Evolutionary conservation across 2,329 filamentous ascomycete species (phyloP).

Genomic region (Trichoderma atroviride): DNA sequence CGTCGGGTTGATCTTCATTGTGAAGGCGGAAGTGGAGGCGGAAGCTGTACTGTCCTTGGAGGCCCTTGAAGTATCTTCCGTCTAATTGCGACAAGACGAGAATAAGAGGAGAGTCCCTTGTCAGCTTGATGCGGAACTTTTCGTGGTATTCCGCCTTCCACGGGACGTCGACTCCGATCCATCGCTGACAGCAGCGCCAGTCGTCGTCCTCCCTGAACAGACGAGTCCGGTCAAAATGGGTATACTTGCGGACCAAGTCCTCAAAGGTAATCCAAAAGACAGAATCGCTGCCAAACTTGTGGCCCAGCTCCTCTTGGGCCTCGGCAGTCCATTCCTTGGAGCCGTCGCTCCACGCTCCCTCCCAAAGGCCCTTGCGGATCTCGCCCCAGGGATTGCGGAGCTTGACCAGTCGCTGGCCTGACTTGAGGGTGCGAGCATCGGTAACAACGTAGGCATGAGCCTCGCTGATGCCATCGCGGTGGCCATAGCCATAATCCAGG

Average conservation of each 20-base stretch:
- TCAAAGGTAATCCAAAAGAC: slow-evolving; percentile 67
- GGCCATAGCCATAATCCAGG: slow-evolving; percentile 63
- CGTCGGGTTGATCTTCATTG: slow-evolving; percentile 48
- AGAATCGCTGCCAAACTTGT: slow-evolving; percentile 63
- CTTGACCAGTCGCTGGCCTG: slow-evolving; percentile 58
- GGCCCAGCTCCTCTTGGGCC: slow-evolving; percentile 58
- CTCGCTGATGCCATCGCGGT: slow-evolving; percentile 61
- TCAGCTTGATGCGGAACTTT: slow-evolving; percentile 61
- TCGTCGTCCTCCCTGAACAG: slow-evolving; percentile 60
- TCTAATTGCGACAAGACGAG: slow-evolving; percentile 65
- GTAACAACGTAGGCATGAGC: slow-evolving; percentile 64
- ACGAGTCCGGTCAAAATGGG: slow-evolving; percentile 63
- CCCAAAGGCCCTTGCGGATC: slow-evolving; percentile 60
- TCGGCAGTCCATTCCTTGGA: slow-evolving; percentile 64
- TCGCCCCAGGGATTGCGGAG: slow-evolving; percentile 65
- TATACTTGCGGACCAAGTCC: slow-evolving; percentile 64
- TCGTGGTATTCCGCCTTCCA: slow-evolving; percentile 65
- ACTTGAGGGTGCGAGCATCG: slow-evolving; percentile 56
- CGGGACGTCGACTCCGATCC: slow-evolving; percentile 64
- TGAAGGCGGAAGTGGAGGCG: slow-evolving; percentile 56
- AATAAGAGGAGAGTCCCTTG: slow-evolving; percentile 59
- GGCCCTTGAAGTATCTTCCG: slow-evolving; percentile 62
- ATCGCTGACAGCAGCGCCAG: slow-evolving; percentile 62
- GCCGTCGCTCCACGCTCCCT: slow-evolving; percentile 62
- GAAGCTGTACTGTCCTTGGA: slow-evolving; percentile 61